phyloP scores from a whole-genome alignment of 2,329 filamentous ascomycete species.

The Colletotrichum shisoi region DNA sequence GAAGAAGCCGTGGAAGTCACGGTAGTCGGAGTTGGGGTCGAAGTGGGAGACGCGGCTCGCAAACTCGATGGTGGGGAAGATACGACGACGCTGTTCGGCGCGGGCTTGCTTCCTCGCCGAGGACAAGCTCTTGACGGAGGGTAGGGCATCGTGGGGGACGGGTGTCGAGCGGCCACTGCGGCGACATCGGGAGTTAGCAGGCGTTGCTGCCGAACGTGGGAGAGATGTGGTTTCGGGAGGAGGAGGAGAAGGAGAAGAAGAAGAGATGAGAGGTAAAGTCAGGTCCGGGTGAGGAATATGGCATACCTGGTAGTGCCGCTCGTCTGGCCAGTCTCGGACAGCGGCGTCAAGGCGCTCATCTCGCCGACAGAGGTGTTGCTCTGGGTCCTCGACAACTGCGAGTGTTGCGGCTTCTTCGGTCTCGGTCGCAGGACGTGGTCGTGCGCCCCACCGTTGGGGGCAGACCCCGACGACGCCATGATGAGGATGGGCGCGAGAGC shows the following conservation, averaged over 20 bases:
- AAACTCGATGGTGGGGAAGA: constrained; percentile 95
- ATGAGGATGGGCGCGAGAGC: not conserved
- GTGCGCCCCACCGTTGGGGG: constrained; percentile 40
- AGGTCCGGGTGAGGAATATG: not conserved
- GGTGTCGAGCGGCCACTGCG: constrained; percentile 82
- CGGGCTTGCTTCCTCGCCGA: constrained; percentile 83
- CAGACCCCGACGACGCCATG: constrained; percentile 32
- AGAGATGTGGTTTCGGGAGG: too few relatives aligned
- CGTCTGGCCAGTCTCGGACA: constrained; percentile 32
- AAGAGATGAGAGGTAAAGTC: not conserved
- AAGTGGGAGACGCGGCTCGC: constrained; percentile 92
- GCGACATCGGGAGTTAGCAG: constrained; percentile 14
- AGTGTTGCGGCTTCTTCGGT: constrained; percentile 59
- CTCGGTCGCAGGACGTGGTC: constrained; percentile 60
- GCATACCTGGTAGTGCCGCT: constrained; percentile 38
- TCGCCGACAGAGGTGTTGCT: constrained; percentile 38
- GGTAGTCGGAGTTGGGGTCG: constrained; percentile 88
- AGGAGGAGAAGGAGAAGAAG: too few relatives aligned
- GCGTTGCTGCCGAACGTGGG: not conserved
- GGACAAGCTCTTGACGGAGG: constrained; percentile 85
- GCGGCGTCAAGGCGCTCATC: constrained; percentile 23
- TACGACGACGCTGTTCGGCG: constrained; percentile 78
- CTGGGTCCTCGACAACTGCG: constrained; percentile 46
- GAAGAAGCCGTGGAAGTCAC: constrained; percentile 97
- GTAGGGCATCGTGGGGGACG: constrained; percentile 87